Conservation (phyloP, 78 protist genomes). For the Dictyostelium capitatum region DNA sequence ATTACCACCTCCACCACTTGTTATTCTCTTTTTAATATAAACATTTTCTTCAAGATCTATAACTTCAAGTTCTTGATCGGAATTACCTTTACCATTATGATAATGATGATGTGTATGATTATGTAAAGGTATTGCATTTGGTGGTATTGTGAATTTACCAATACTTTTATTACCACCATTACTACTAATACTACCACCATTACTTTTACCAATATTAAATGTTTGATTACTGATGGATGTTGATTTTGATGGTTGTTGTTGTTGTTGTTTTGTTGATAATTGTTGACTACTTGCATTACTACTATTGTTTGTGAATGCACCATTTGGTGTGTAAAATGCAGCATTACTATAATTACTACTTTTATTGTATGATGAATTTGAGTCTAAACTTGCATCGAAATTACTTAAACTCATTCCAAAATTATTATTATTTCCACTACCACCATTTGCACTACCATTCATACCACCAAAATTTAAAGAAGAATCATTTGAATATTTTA, state of each 20-base stretch:
- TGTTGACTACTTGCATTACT: not conserved
- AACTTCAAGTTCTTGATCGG: conserved; percentile 9
- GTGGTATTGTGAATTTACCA: not conserved
- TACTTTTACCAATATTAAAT: not conserved
- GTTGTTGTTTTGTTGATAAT: no score
- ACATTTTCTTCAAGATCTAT: not conserved
- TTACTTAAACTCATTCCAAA: no score
- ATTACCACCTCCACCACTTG: no score
- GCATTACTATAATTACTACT: not conserved
- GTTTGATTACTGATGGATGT: not conserved
- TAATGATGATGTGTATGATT: conserved; percentile 13
- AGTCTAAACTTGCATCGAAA: no score
- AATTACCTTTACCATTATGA: conserved; percentile 7
- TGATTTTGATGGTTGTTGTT: no score
- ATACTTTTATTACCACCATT: not conserved
- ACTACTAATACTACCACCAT: not conserved
- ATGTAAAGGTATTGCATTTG: conserved; percentile 4
- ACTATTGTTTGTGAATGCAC: not conserved
- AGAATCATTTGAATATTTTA: not conserved
- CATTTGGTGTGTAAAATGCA: not conserved
- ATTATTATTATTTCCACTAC: not conserved
- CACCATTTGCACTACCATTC: not conserved
- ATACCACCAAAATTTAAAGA: not conserved
- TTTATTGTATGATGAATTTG: no score
- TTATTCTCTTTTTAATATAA: no score